These are phyloP conservation scores for Hypoxylon rubiginosum DNA, from an alignment of 2,329 filamentous ascomycete species.

Conservation along the genomic window DNA sequence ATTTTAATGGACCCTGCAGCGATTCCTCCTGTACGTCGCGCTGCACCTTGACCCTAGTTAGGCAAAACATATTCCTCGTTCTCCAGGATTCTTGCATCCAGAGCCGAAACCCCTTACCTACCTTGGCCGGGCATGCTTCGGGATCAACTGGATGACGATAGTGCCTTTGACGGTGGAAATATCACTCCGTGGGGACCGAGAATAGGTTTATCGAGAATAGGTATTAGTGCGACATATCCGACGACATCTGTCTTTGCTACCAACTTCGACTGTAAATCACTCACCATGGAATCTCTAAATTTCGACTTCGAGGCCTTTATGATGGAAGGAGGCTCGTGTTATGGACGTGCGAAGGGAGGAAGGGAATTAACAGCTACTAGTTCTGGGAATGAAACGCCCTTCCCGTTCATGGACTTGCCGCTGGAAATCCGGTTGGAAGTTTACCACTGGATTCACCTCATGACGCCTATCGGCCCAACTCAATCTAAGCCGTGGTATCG, in stretches of 20 bases:
- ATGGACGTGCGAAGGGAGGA: constrained; percentile 27
- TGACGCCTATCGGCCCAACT: constrained; percentile 55
- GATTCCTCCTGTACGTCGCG: neutral
- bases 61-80: neutral
- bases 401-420: constrained; percentile 56
- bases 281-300: constrained; percentile 17
- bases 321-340: constrained; percentile 27
- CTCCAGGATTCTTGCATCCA: neutral
- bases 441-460: constrained; percentile 58
- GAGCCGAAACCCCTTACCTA: neutral
- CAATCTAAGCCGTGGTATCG: constrained; percentile 59
- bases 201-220: neutral
- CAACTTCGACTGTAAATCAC: constrained; percentile 10
- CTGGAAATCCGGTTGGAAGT: constrained; percentile 63
- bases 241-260: constrained; percentile 2
- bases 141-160: constrained; percentile 25
- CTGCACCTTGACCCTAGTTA: neutral
- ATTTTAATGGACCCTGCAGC: constrained; percentile 7
- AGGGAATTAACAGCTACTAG: constrained; percentile 17
- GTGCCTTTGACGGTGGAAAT: constrained; percentile 26
- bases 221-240: constrained; percentile 3
- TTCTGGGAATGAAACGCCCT: constrained; percentile 24
- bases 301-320: constrained; percentile 35
- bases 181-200: constrained; percentile 25
- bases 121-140: constrained; percentile 15